These are phyloP conservation scores for Aristolochia contorta DNA, from an alignment of 164 flowering plant genomes.

Conservation along the genomic window DNA sequence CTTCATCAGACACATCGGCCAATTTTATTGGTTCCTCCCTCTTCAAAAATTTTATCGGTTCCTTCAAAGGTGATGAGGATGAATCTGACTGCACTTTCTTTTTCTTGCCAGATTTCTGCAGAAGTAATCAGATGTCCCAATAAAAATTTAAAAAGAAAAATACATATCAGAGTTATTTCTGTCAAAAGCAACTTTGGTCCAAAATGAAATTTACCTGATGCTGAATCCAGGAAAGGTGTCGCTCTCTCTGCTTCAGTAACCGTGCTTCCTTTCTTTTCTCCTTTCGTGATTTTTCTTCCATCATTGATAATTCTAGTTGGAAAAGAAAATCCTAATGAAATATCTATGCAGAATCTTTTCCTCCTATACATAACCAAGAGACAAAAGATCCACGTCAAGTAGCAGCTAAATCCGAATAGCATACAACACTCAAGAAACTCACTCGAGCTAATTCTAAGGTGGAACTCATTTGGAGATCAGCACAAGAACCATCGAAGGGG, in stretches of 20 bases:
- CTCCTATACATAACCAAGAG: not conserved
- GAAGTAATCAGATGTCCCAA: not conserved
- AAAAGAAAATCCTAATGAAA: not conserved
- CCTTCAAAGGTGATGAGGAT: conserved; percentile 1
- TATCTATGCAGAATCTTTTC: not conserved
- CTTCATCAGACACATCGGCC: not conserved
- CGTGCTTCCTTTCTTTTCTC: conserved; percentile 50
- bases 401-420: not conserved
- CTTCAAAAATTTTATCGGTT: conserved; percentile 1
- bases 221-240: conserved; percentile 34
- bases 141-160: not conserved
- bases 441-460: no score
- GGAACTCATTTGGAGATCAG: no score
- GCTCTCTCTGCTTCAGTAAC: conserved; percentile 21
- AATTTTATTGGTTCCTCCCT: conserved; percentile 1
- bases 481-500: no score
- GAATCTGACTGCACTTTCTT: conserved; percentile 6
- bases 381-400: not conserved
- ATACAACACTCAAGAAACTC: no score
- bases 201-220: conserved; percentile 32
- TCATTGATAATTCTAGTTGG: not conserved
- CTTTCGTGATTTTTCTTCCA: conserved; percentile 31
- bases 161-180: not conserved
- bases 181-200: not conserved
- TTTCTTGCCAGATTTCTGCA: conserved; percentile 21